Conservation (phyloP, 2,329 filamentous ascomycete genomes). For the Penicillium sp. region DNA sequence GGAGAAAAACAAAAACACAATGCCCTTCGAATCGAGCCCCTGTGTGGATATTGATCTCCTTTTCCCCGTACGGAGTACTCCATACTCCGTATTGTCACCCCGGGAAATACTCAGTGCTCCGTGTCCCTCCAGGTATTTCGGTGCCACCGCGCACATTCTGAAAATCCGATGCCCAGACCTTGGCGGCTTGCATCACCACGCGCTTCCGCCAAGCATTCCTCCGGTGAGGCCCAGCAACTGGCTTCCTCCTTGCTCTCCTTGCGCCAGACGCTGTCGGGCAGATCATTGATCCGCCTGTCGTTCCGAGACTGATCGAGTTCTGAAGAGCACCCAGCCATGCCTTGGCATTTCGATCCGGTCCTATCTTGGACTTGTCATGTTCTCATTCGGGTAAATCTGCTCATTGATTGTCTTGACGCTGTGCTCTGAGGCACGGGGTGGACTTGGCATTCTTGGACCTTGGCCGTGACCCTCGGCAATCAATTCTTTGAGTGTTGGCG, state of each 20-base stretch:
- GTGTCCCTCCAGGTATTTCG: neutral
- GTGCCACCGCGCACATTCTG: slow-evolving; percentile 11
- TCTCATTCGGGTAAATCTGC: neutral
- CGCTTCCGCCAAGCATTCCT: slow-evolving; percentile 13
- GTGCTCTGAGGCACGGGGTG: neutral
- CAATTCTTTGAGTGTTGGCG: neutral
- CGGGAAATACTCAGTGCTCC: neutral
- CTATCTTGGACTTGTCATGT: neutral
- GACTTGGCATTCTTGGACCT: slow-evolving; percentile 4
- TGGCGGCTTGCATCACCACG: slow-evolving; percentile 6
- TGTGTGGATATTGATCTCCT: slow-evolving; percentile 10
- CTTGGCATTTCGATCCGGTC: slow-evolving; percentile 5
- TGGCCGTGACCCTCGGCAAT: neutral
- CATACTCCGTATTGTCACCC: slow-evolving; percentile 4
- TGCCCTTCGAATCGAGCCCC: neutral
- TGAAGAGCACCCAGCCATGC: neutral
- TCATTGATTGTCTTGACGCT: slow-evolving; percentile 1
- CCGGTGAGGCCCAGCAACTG: neutral
- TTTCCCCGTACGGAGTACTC: neutral
- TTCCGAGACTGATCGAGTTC: neutral
- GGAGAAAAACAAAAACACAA: neutral
- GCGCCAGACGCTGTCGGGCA: neutral
- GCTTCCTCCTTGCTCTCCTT: slow-evolving; percentile 3
- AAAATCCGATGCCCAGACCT: slow-evolving; percentile 10
- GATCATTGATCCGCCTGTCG: slow-evolving; percentile 11